Percentiles rank a stretch among this genome's conserved stretches.
Conservation (phyloP, 352 stramenopile genomes). For the Peronospora belbahrii region DNA sequence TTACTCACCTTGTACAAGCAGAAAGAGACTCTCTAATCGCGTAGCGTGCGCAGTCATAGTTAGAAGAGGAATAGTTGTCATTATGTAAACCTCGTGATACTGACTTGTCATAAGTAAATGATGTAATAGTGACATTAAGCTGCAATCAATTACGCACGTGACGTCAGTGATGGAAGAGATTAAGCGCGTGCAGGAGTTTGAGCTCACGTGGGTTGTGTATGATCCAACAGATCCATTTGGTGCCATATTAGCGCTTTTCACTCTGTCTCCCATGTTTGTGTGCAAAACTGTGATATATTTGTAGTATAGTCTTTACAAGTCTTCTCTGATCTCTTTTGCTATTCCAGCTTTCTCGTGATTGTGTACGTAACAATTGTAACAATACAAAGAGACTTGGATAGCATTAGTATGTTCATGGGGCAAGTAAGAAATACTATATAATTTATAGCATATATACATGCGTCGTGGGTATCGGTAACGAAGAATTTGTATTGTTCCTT, state of each 20-base stretch:
- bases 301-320: conserved; percentile 1
- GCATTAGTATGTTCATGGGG: conserved; percentile 56
- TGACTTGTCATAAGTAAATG: conserved; percentile 8
- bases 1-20: conserved; percentile 51
- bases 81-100: not conserved
- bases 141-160: too few relatives aligned
- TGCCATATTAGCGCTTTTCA: conserved; percentile 58
- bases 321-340: not conserved
- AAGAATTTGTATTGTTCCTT: too few relatives aligned
- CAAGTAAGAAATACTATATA: conserved; percentile 28
- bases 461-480: not conserved
- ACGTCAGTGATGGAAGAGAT: conserved; percentile 6
- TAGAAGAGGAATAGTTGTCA: not conserved
- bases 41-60: conserved; percentile 38
- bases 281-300: not conserved
- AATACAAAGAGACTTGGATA: conserved; percentile 76
- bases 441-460: not conserved
- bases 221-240: conserved; percentile 63
- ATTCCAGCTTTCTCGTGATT: conserved; percentile 71
- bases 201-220: conserved; percentile 83
- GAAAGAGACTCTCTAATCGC: conserved; percentile 69
- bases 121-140: not conserved
- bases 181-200: conserved; percentile 52
- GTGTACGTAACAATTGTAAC: conserved; percentile 71
- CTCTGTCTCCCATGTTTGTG: conserved; percentile 67